Evolutionary conservation across 768 basidiomycete genomes (phyloP).

Genomic region (Hysterangium stoloniferum): DNA sequence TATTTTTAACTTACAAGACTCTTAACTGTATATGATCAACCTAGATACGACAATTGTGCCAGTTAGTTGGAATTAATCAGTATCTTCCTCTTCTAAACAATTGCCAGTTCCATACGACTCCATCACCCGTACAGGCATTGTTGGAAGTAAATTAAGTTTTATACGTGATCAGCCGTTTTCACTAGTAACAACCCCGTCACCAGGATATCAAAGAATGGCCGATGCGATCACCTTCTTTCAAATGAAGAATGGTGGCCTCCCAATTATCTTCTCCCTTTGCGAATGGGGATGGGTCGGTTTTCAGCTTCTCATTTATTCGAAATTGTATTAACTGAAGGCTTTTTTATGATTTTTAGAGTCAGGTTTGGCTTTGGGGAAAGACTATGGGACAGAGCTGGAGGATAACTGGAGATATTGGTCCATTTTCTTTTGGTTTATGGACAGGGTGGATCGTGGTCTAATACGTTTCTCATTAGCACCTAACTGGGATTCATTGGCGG

Average conservation of each 20-base stretch:
- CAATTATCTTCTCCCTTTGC: constrained; percentile 54
- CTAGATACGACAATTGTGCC: constrained; percentile 56
- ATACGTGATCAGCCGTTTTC: background rate
- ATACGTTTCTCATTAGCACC: constrained; percentile 25
- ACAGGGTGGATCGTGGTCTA: constrained; percentile 15
- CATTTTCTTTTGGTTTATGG: constrained; percentile 7
- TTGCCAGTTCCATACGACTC: constrained; percentile 52
- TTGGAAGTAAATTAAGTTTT: constrained; percentile 36
- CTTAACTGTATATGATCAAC: background rate
- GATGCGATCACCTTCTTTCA: constrained; percentile 46
- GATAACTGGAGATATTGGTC: constrained; percentile 47
- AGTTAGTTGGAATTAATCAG: constrained; percentile 26
- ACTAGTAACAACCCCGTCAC: background rate
- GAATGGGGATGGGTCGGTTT: constrained; percentile 61
- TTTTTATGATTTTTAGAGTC: constrained; percentile 32
- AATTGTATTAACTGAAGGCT: background rate
- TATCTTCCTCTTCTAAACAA: constrained; percentile 1
- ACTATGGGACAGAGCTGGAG: constrained; percentile 59
- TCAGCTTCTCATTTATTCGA: background rate
- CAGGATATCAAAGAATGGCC: constrained; percentile 56
- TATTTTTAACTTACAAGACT: background rate
- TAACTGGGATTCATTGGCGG: constrained; percentile 42
- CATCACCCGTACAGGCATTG: constrained; percentile 45
- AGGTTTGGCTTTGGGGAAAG: constrained; percentile 59
- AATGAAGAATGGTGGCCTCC: constrained; percentile 39